Base-by-base conservation (phyloP, 73 alveolate species). In the Paramecium octaurelia region DNA sequence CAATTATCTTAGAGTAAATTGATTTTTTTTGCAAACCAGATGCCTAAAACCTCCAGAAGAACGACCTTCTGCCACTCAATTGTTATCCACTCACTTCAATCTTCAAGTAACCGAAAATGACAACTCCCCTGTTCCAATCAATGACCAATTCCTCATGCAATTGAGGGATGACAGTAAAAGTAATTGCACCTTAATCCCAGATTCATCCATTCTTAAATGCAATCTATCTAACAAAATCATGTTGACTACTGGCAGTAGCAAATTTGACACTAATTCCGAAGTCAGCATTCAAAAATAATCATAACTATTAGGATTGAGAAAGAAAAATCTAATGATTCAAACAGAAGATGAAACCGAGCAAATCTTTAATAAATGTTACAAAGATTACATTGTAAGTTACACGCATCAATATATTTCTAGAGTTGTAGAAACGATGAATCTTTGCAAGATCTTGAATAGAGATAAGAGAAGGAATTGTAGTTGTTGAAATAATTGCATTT, bases 51-150 rank as follows among this genome's bases (percentile, higher is more conserved):
- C 88, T 34, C 34, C 64, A 21, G 88, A 87, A 60, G 86, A 87
- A 27, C 59, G 93, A 68, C 93, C 93, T 35, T 59, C 88, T 38
- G 93, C 93, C 20, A 58, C 87, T 42, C 40, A 87, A 60, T 21
- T 87, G 24, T 35, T 87, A 24, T 40, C 70, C 20, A 31, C 23
- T 59, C 50, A 54, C 36, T 64, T 64, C 42, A 40, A 42, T 58
- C 29, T 40, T 54, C 36, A 60, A 77, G 36, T 40, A 0, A 59
- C 88, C 43, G 93, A 87, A 11, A 54, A 64, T 54, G 93, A 87
- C 34, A 87, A 87, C 40, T 24, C 12, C 6, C 88, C 87, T 18
- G 86, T 87, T n/a, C 73, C 60, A 21, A 75, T 75, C 14, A 75
- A 75, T 75, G 88, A 75, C n/a, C 40, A 34, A 27, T 31, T 27